These are phyloP conservation scores for Salinomyces thailandicus DNA, from an alignment of 2,329 filamentous ascomycete species.

Conservation along the genomic window DNA sequence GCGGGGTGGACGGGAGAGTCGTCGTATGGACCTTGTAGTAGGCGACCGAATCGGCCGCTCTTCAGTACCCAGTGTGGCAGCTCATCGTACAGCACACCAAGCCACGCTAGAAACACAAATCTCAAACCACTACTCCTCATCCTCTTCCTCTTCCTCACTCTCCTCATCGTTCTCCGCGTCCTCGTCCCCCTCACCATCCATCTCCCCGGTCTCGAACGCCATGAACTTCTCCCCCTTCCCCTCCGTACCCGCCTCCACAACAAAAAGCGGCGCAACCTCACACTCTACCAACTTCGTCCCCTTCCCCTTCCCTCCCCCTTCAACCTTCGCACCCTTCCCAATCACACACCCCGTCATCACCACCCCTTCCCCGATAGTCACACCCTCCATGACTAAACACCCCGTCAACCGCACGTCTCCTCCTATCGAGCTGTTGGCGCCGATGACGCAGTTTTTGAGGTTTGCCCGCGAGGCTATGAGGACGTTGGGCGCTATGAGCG, in stretches of 20 bases:
- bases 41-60: too few relatives aligned
- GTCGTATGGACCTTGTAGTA: slow-evolving; percentile 37
- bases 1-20: slow-evolving; percentile 38
- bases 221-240: slow-evolving; percentile 55
- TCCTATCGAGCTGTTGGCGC: slow-evolving; percentile 75
- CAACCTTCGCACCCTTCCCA: slow-evolving; percentile 69
- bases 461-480: slow-evolving; percentile 78
- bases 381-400: slow-evolving; percentile 88
- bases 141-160: not conserved
- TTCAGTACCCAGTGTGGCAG: too few relatives aligned
- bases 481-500: slow-evolving; percentile 77
- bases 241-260: slow-evolving; percentile 67
- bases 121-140: not conserved
- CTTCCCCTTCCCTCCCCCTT: slow-evolving; percentile 46
- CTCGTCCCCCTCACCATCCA: slow-evolving; percentile 16
- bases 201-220: slow-evolving; percentile 34
- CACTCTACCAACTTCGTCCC: slow-evolving; percentile 65
- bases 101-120: too few relatives aligned
- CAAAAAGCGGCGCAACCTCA: slow-evolving; percentile 77
- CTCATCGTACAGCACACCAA: too few relatives aligned
- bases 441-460: slow-evolving; percentile 87
- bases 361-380: slow-evolving; percentile 70
- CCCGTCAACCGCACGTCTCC: slow-evolving; percentile 77
- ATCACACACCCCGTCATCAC: slow-evolving; percentile 82
- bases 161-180: slow-evolving; percentile 13